Conservation (phyloP, 345 rosid genomes). For the Melaleuca quinquenervia region DNA sequence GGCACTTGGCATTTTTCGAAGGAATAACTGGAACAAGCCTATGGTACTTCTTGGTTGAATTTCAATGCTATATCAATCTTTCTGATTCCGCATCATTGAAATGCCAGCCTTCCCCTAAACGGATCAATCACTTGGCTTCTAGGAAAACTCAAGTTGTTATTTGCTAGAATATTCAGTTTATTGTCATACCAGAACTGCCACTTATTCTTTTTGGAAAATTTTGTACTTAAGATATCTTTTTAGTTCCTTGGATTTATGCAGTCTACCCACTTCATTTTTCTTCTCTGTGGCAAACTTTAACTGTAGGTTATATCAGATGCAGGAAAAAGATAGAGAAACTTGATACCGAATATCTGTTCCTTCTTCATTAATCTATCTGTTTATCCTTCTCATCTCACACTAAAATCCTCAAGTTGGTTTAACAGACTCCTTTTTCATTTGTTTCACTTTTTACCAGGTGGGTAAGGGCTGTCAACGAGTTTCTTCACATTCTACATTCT, state of each 20-base stretch:
- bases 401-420: background rate
- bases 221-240: background rate
- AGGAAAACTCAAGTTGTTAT: background rate
- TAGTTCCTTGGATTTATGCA: background rate
- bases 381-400: background rate
- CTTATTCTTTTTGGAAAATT: background rate
- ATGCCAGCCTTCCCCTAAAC: background rate
- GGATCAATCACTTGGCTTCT: background rate
- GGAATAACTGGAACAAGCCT: conserved; percentile 54
- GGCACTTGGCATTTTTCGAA: conserved; percentile 89
- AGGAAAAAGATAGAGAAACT: background rate
- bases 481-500: conserved; percentile 47
- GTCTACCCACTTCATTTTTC: background rate
- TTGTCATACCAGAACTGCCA: background rate
- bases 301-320: background rate
- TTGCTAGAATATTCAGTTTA: background rate
- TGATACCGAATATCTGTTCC: background rate
- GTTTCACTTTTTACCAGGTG: conserved; percentile 45
- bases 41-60: conserved; percentile 31
- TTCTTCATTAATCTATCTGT: background rate
- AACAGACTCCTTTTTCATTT: background rate
- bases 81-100: background rate
- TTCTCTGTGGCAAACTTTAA: background rate
- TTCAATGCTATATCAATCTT: background rate
- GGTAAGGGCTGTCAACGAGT: conserved; percentile 76